These are phyloP conservation scores for Suillus subluteus DNA, from an alignment of 768 basidiomycete genomes.

Conservation along the genomic window DNA sequence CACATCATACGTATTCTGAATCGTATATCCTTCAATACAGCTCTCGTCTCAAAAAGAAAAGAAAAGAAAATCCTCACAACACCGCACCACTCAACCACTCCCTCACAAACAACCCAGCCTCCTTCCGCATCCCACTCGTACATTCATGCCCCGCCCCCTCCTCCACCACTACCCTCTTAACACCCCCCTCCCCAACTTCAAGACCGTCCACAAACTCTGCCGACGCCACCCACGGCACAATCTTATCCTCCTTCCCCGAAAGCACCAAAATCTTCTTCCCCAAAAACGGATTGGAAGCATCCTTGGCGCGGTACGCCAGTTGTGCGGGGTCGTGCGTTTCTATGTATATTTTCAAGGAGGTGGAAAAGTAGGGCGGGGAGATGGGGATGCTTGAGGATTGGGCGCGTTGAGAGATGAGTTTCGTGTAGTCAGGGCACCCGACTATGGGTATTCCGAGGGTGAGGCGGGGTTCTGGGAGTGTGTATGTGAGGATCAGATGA, in stretches of 20 bases:
- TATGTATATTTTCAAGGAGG: constrained; percentile 53
- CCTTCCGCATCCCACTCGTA: constrained; percentile 61
- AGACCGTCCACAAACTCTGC: constrained; percentile 58
- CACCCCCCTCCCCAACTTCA: constrained; percentile 54
- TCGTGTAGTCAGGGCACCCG: constrained; percentile 72
- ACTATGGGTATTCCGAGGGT: constrained; percentile 55
- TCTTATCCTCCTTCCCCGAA: constrained; percentile 62
- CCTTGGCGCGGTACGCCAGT: constrained; percentile 43
- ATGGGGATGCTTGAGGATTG: constrained; percentile 43
- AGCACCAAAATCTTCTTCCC: constrained; percentile 78
- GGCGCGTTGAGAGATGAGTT: constrained; percentile 63
- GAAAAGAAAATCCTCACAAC: neutral
- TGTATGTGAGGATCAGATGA: neutral
- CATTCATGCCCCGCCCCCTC: constrained; percentile 64
- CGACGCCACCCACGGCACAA: constrained; percentile 70
- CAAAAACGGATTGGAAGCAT: constrained; percentile 56
- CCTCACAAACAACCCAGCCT: constrained; percentile 37
- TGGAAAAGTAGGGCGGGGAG: constrained; percentile 60
- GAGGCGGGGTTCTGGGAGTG: constrained; percentile 45
- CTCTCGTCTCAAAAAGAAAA: neutral
- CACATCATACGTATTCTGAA: too few species aligned
- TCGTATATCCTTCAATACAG: neutral
- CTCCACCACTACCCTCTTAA: constrained; percentile 58
- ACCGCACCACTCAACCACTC: constrained; percentile 26
- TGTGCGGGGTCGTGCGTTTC: constrained; percentile 47